Evolutionary conservation across 2,329 filamentous ascomycete species (phyloP), one percentile per base, ranked within the genome.

Genomic region (Alternaria metachromatica): DNA sequence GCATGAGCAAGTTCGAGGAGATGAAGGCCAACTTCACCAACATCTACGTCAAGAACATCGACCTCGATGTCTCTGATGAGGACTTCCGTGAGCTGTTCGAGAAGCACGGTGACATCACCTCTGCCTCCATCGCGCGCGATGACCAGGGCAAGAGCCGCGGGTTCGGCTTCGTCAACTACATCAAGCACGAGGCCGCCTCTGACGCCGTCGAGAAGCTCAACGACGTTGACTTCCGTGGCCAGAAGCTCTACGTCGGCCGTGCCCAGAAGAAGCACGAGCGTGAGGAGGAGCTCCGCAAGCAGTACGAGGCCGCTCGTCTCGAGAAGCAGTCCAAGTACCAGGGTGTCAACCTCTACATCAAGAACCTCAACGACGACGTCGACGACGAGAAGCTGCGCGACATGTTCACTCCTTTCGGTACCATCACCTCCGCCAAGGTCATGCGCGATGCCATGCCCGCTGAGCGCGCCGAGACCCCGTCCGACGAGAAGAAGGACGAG

Each of bases 21-120:
- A 99, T 99, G 95, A 99, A 99, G 91, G 96, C 96, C 83, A 99
- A 99, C 88, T 99, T 96, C 88, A 99, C 96, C 87, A 99, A 99
- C 83, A 90, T 99, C 83, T 99, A 99, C 85, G 93, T 99, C 86
- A 99, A 99, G 90, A 99, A 99, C 86, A 91, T 99, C 75, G 89
- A 90, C 76, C 78, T 85, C 37, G 95, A 97, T 53, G 92, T 91
- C 69, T 91, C 89, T 63, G 96, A 99, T 66, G 94, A 98, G 9
- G 92, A 98, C 80, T 98, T 99, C 89, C 93, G 94, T 75, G 88
- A 90, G 67, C 87, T 98, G 55, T 98, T 99, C 76, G 92, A 96
- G 87, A 90, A 90, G 83, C 97, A 89, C 78, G 96, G 96, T 73
- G 91, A 96, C 62, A 96, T 99, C 74, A 98, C 96, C 66, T 99